Percentiles rank a stretch among this genome's conserved stretches.
These are phyloP conservation scores for Vigna unguiculata DNA, from an alignment of 306 rosid species.

Conservation along the genomic window DNA sequence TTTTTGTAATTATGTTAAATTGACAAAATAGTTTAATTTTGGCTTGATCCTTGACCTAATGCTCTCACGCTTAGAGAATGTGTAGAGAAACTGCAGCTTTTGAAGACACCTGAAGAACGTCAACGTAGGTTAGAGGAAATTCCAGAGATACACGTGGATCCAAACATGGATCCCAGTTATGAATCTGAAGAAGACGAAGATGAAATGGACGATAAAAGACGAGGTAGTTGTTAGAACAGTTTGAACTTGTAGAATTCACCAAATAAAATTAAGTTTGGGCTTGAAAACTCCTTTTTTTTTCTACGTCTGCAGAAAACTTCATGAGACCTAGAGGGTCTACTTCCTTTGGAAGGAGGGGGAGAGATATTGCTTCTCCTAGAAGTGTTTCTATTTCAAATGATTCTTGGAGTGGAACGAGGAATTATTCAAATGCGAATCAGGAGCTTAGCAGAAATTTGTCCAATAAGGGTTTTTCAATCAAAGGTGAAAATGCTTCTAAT, in stretches of 20 bases:
- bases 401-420: constrained; percentile 81
- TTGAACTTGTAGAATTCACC: constrained; percentile 11
- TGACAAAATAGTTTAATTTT: constrained; percentile 20
- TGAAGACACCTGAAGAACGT: constrained; percentile 97
- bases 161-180: constrained; percentile 95
- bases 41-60: constrained; percentile 64
- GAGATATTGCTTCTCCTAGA: constrained; percentile 83
- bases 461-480: constrained; percentile 68
- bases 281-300: constrained; percentile 25
- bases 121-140: constrained; percentile 95
- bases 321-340: constrained; percentile 72
- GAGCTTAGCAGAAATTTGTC: constrained; percentile 75
- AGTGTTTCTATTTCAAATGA: constrained; percentile 67
- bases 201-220: constrained; percentile 73
- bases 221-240: constrained; percentile 49
- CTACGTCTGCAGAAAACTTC: constrained; percentile 68
- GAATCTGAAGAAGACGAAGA: constrained; percentile 95
- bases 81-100: constrained; percentile 94
- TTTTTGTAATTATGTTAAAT: constrained; percentile 31
- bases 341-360: constrained; percentile 78
- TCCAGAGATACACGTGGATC: constrained; percentile 89
- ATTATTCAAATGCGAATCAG: constrained; percentile 60
- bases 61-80: constrained; percentile 95
- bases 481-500: constrained; percentile 66
- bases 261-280: background rate